Evolutionary conservation across 805 yeast genomes (phyloP).

Genomic region (Starmerella sirachaensis): DNA sequence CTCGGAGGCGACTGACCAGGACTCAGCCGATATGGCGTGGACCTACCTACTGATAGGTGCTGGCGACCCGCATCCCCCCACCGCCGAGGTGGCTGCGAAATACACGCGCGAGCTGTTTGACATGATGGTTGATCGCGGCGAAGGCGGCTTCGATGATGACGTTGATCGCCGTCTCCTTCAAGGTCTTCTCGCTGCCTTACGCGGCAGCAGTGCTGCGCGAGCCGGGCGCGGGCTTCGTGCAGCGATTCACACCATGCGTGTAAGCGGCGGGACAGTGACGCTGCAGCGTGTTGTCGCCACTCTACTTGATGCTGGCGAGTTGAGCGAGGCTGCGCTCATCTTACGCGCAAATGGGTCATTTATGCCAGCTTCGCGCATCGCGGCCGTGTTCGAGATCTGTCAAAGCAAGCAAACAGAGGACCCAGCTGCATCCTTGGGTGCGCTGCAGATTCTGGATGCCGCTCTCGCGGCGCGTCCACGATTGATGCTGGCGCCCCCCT

Average conservation of each 20-base stretch:
- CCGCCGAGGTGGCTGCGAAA: background rate
- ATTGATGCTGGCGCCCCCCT: constrained; percentile 4
- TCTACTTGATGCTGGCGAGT: background rate
- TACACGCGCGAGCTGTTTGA: too few species aligned
- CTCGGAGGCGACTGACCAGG: background rate
- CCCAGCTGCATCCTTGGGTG: background rate
- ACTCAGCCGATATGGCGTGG: constrained; percentile 4
- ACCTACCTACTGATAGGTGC: background rate
- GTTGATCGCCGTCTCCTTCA: background rate
- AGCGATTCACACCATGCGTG: background rate
- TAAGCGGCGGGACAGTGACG: background rate
- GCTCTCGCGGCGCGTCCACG: constrained; percentile 13
- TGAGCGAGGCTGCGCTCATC: constrained; percentile 5
- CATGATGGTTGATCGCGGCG: background rate
- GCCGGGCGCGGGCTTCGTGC: constrained; percentile 1
- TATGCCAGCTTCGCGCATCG: constrained; percentile 4
- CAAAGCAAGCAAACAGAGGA: background rate
- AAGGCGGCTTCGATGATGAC: background rate
- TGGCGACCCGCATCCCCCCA: constrained; percentile 5
- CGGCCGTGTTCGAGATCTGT: constrained; percentile 1
- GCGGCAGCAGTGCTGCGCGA: background rate
- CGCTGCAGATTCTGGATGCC: constrained; percentile 6
- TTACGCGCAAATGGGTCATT: constrained; percentile 9
- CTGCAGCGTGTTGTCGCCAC: constrained; percentile 4
- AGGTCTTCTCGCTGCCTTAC: background rate